Evolutionary conservation across 805 yeast species (phyloP).

Genomic region (Pichia exigua): DNA sequence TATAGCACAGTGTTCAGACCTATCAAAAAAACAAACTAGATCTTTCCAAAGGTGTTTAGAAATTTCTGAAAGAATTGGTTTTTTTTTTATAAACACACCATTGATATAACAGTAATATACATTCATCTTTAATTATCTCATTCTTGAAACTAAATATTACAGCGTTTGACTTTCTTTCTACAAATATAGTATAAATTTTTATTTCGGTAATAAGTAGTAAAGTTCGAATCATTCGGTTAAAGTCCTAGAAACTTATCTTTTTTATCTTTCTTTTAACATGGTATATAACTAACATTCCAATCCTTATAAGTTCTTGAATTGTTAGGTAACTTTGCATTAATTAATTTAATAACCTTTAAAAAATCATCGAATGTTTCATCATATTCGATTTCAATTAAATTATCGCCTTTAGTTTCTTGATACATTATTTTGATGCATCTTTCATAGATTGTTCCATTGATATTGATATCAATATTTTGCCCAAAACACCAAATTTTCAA

Average conservation of each 20-base stretch:
- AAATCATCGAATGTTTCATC: slow-evolving; percentile 28
- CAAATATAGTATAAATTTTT: too few species aligned
- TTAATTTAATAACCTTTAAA: slow-evolving; percentile 17
- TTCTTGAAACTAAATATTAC: too few species aligned
- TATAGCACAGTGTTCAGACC: too few species aligned
- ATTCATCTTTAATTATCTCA: too few species aligned
- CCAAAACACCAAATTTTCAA: slow-evolving; percentile 45
- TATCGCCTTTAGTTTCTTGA: slow-evolving; percentile 6
- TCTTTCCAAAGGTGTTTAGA: too few species aligned
- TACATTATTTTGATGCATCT: slow-evolving; percentile 40
- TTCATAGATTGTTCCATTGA: slow-evolving; percentile 4
- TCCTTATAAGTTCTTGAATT: slow-evolving; percentile 15
- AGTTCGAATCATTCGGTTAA: too few species aligned
- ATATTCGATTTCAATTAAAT: slow-evolving; percentile 30
- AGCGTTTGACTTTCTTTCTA: too few species aligned
- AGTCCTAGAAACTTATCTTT: neutral
- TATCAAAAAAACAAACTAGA: too few species aligned
- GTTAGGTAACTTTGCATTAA: slow-evolving; percentile 31
- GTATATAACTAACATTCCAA: slow-evolving; percentile 28
- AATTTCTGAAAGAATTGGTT: too few species aligned
- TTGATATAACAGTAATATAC: too few species aligned
- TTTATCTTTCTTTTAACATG: slow-evolving; percentile 6
- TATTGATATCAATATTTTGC: slow-evolving; percentile 26
- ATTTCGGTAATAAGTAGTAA: too few species aligned
- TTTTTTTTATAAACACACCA: too few species aligned